Base-by-base conservation (phyloP, 1,284 basidiomycete species). In the Ustilago loliicola region DNA sequence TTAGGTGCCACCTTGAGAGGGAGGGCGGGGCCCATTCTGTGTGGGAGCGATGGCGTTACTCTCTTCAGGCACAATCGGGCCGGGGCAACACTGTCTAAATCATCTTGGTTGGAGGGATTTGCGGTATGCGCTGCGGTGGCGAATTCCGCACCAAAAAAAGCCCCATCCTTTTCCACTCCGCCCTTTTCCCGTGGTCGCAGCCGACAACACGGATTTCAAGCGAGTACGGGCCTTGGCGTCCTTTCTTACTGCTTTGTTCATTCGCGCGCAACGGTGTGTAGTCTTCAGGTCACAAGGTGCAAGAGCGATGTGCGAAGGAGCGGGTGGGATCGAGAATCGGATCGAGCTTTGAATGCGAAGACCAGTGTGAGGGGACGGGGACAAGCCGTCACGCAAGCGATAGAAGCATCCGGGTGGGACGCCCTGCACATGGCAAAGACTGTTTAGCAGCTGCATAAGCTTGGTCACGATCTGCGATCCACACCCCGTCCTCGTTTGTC, bases 131-230 rank as follows among this genome's bases (percentile, higher is more conserved):
- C 42, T 45, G 42, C 42, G 21, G 11, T 21, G 21, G n/a, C 42
- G 42, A 50, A 9, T 25, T 50, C 48, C 23, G 48, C 25, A 15
- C 25, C 7, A 27, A 29, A 25, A 27, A 50, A 50, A 27, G 48
- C 48, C 48, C 48, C 48, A 29, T 50, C 45, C 45, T 23, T 19
- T 50, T 13, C 48, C 48, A 50, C 48, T 50, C 48, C 48, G 48
- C 48, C 15, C 13, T 15, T 47, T 29, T 29, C 13, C 48, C 27
- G 48, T 50, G 27, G 48, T 27, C 42, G 48, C 48, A 50, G 25
- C 48, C 48, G 11, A 27, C 48, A 29, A 50, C 4, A 29, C 27
- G 25, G 48, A 7, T 27, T 29, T 50, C 48, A 50, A 15, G 27
- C 48, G 27, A 29, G 6, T 50, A 29, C 48, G 13, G 48, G 6